Conservation (phyloP, 1,284 basidiomycete species). For the Ustilago tritici region DNA sequence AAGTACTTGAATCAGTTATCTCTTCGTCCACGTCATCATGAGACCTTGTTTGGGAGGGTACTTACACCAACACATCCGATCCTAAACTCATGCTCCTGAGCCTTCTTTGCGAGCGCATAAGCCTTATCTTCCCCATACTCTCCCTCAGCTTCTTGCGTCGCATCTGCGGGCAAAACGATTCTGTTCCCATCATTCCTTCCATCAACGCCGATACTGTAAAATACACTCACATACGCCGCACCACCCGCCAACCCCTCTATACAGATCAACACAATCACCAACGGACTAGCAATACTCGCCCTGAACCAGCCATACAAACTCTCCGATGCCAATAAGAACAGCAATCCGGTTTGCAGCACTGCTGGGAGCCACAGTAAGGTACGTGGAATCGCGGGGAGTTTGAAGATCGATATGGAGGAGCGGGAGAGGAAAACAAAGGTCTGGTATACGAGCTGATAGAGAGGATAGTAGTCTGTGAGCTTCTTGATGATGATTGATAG, state of each 20-base stretch:
- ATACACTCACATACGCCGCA: conserved; percentile 60
- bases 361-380: conserved; percentile 80
- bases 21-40: background rate
- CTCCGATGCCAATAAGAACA: conserved; percentile 76
- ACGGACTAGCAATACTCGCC: conserved; percentile 58
- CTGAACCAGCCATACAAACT: conserved; percentile 69
- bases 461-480: conserved; percentile 93
- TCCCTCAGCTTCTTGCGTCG: background rate
- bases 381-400: conserved; percentile 83
- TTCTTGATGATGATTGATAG: conserved; percentile 83
- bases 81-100: conserved; percentile 67
- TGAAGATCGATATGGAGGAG: conserved; percentile 84
- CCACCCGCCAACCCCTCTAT: conserved; percentile 65
- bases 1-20: conserved; percentile 7
- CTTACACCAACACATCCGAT: conserved; percentile 63
- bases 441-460: conserved; percentile 73
- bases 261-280: conserved; percentile 65
- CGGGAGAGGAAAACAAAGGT: conserved; percentile 95
- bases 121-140: conserved; percentile 11
- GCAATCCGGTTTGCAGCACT: conserved; percentile 77
- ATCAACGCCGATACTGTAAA: conserved; percentile 59
- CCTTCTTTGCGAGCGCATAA: conserved; percentile 18
- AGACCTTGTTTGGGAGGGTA: background rate
- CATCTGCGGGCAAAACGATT: conserved; percentile 7
- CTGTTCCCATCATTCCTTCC: conserved; percentile 12